Percentiles rank a stretch among this genome's conserved stretches.
Evolutionary conservation across 2,329 filamentous ascomycete genomes (phyloP).

Genomic region (Pseudogymnoascus sp.): DNA sequence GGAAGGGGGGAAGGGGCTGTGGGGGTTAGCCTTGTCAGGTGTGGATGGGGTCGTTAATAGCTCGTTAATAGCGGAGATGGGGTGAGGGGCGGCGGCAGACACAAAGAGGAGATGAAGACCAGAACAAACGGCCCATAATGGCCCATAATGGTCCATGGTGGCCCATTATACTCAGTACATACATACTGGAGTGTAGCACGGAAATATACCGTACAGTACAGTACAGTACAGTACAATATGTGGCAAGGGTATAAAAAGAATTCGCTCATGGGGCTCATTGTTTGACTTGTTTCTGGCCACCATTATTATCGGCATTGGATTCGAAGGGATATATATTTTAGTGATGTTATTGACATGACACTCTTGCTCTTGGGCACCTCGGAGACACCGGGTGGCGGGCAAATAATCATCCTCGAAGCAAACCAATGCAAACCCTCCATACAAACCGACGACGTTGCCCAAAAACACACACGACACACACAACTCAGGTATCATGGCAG

Average conservation of each 20-base stretch:
- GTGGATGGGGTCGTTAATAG: background rate
- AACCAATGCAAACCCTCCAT: background rate
- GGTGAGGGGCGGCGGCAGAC: background rate
- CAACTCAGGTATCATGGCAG: background rate
- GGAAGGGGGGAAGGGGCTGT: background rate
- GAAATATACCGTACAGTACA: background rate
- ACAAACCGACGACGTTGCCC: background rate
- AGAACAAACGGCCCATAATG: background rate
- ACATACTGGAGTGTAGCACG: background rate
- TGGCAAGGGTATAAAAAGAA: background rate
- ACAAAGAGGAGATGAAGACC: background rate
- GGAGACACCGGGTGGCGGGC: background rate
- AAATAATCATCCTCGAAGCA: background rate
- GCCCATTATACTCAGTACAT: background rate
- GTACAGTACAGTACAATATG: background rate
- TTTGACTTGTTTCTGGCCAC: background rate
- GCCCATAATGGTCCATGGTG: background rate
- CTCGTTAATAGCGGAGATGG: background rate
- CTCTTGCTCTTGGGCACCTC: background rate
- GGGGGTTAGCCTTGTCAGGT: constrained; percentile 3
- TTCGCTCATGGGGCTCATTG: background rate
- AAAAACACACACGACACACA: background rate
- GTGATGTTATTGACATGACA: background rate
- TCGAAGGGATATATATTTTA: background rate
- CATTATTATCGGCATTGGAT: background rate